These are phyloP conservation scores for Fusarium nanum DNA, from an alignment of 2,329 filamentous ascomycete species.

Conservation along the genomic window DNA sequence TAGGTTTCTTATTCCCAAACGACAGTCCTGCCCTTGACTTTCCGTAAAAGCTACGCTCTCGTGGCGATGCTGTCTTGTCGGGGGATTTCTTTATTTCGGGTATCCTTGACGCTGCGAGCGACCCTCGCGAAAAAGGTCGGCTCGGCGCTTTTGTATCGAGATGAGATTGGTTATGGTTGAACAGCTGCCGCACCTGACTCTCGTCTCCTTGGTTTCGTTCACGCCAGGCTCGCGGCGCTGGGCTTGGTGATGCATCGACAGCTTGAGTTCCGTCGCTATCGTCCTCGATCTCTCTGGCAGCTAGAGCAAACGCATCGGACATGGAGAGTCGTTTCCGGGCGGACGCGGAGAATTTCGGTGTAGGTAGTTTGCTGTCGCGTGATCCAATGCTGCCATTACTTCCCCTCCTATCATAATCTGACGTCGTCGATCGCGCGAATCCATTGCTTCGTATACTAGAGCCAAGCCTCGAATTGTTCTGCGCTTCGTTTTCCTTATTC, in stretches of 20 bases:
- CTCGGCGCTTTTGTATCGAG: constrained; percentile 48
- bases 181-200: constrained; percentile 44
- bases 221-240: constrained; percentile 61
- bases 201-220: constrained; percentile 50
- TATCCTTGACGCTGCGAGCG: constrained; percentile 39
- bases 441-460: constrained; percentile 30
- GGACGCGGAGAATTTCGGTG: constrained; percentile 47
- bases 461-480: constrained; percentile 21
- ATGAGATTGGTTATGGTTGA: constrained; percentile 48
- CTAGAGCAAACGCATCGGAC: constrained; percentile 56
- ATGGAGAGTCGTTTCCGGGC: constrained; percentile 54
- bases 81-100: constrained; percentile 33
- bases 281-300: constrained; percentile 48
- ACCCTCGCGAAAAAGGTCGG: constrained; percentile 40
- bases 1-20: constrained; percentile 31
- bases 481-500: constrained; percentile 39
- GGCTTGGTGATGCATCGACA: constrained; percentile 63
- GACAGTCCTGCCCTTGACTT: constrained; percentile 43
- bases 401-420: constrained; percentile 42
- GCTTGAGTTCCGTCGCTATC: constrained; percentile 43
- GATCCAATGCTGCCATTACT: constrained; percentile 43
- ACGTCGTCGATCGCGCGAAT: constrained; percentile 42
- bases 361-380: constrained; percentile 52
- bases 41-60: constrained; percentile 41
- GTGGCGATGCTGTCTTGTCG: constrained; percentile 36